These are phyloP conservation scores for Phytophthora podocarpi DNA, from an alignment of 352 stramenopile species.

Conservation along the genomic window DNA sequence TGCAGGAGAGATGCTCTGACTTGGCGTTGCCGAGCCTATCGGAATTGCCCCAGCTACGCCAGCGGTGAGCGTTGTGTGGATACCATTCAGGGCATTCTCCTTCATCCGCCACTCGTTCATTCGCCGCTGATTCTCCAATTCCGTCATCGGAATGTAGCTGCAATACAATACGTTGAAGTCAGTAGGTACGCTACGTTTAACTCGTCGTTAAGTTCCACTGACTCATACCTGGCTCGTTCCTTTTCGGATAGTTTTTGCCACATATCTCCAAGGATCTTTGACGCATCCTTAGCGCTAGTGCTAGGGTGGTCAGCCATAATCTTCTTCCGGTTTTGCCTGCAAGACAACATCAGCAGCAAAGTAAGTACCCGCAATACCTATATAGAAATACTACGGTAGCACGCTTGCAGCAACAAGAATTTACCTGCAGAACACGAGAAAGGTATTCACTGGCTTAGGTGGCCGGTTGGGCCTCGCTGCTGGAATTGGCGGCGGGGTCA, in stretches of 20 bases:
- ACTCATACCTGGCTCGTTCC: slow-evolving; percentile 60
- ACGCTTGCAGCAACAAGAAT: no score
- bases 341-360: slow-evolving; percentile 2
- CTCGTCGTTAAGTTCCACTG: neutral
- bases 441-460: slow-evolving; percentile 85
- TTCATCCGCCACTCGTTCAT: slow-evolving; percentile 83
- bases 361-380: neutral
- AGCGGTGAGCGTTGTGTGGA: slow-evolving; percentile 25
- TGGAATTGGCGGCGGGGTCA: slow-evolving; percentile 26
- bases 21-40: slow-evolving; percentile 12
- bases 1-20: slow-evolving; percentile 17
- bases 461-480: slow-evolving; percentile 64
- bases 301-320: slow-evolving; percentile 78
- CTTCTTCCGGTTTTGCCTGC: slow-evolving; percentile 77
- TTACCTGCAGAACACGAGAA: slow-evolving; percentile 82
- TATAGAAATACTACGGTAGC: neutral
- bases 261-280: slow-evolving; percentile 84
- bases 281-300: slow-evolving; percentile 81
- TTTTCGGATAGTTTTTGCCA: slow-evolving; percentile 86
- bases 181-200: neutral
- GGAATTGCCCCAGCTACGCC: slow-evolving; percentile 24
- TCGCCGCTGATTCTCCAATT: slow-evolving; percentile 76
- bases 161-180: slow-evolving; percentile 9
- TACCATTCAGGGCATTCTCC: slow-evolving; percentile 57
- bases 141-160: slow-evolving; percentile 77